Conservation (phyloP, 441 rosid genomes). For the Erodium texanum region DNA sequence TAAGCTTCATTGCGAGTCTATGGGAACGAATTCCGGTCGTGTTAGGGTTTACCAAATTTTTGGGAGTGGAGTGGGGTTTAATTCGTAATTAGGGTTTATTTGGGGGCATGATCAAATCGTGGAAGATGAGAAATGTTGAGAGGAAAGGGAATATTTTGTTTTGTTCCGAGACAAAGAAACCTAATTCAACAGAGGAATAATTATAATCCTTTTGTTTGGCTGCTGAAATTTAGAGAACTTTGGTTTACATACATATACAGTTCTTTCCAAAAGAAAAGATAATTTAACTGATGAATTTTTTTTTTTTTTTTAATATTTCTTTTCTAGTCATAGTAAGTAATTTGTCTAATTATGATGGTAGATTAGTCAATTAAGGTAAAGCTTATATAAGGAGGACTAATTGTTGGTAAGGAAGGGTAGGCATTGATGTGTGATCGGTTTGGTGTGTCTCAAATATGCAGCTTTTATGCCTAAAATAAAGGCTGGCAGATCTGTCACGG, state of each 20-base stretch:
- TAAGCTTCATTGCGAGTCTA: background rate
- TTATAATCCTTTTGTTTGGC: background rate
- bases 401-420: background rate
- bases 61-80: background rate
- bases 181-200: background rate
- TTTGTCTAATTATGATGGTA: background rate
- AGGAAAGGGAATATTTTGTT: background rate
- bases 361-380: background rate
- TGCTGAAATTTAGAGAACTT: no score
- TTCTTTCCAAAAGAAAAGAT: no score
- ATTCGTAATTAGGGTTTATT: background rate
- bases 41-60: background rate
- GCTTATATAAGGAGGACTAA: background rate
- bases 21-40: background rate
- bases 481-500: constrained; percentile 57
- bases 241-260: no score
- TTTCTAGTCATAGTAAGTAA: background rate
- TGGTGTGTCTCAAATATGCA: constrained; percentile 25
- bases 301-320: no score
- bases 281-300: no score
- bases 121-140: constrained; percentile 2
- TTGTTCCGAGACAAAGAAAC: no score
- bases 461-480: constrained; percentile 82
- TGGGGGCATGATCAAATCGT: background rate
- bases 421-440: background rate